Evolutionary conservation across 179 eudicot genomes (phyloP).

Genomic region (Corrigiola litoralis): DNA sequence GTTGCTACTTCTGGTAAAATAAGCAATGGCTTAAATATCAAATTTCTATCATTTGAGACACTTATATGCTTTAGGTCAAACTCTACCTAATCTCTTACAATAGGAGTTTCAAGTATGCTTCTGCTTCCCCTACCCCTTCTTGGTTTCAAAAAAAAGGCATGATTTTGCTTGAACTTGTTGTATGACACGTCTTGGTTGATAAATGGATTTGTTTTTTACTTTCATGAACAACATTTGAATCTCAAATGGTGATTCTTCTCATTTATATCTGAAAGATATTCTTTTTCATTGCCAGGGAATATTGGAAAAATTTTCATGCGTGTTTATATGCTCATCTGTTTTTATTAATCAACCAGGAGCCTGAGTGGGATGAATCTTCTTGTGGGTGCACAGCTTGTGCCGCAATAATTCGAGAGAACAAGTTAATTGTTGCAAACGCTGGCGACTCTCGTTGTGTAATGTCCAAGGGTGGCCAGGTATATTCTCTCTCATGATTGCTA

Average conservation of each 20-base stretch:
- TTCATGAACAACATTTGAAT: too few relatives aligned
- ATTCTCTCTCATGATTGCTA: background rate
- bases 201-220: too few relatives aligned
- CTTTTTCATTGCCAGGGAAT: too few relatives aligned
- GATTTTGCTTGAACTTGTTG: conserved; percentile 3
- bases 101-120: background rate
- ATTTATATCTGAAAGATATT: too few relatives aligned
- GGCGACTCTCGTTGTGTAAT: conserved; percentile 91
- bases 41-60: too few relatives aligned
- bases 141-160: background rate
- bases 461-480: conserved; percentile 73
- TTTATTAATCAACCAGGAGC: conserved; percentile 35
- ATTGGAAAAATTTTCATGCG: background rate
- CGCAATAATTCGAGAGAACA: conserved; percentile 48
- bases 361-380: conserved; percentile 48
- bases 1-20: too few relatives aligned
- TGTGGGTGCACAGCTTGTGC: conserved; percentile 82
- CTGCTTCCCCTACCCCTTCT: background rate
- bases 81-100: background rate
- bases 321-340: background rate
- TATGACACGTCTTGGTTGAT: too few relatives aligned
- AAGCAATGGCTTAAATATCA: too few relatives aligned
- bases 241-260: too few relatives aligned
- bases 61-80: background rate
- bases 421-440: conserved; percentile 74